Base-by-base conservation (phyloP, 2,329 filamentous ascomycete species). In the Pestalotiopsis sp. region DNA sequence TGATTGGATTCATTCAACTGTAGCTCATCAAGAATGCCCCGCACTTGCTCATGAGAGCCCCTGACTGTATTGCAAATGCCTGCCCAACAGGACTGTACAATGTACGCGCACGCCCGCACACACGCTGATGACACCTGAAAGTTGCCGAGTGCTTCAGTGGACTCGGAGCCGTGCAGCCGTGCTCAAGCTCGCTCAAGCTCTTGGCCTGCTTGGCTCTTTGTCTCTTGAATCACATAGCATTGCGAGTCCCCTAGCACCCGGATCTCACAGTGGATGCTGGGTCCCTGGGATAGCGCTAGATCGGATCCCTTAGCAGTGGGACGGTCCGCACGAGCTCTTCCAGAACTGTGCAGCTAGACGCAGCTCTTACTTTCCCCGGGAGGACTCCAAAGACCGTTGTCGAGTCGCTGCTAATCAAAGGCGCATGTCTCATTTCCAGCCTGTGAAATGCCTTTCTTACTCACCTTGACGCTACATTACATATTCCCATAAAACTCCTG, bases 291-390 rank as follows among this genome's bases (percentile, higher is more conserved):
- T 52, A 20, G 45, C 45, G 45, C 45, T 52, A 52, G 45, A 52
- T 62, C 13, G 59, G n/a, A 31, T 12, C 58, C 23, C 27, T 38
- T 39, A 14, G 58, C 27, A 38, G 25, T 61, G 59, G 59, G 27
- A 62, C 59, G 59, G 59, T 62, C 59, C 59, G 59, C 59, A 17
- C 31, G 13, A 62, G 59, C 36, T 36, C 59, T 36, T 36, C 57
- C 27, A 62, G 36, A 62, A 62, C 59, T 36, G 25, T 36, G 27
- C 27, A 13, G 31, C 45, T 52, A 52, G 20, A 23, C 20, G 25
- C 31, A 62, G 27, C n/a, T 36, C 27, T 38, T 39, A 27, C 31
- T 36, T 62, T 38, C 59, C 59, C 59, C 31, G 27, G 59, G 36
- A 62, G 27, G 36, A 39, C 27, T 31, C 25, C 45, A 39, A 62